Evolutionary conservation across 768 basidiomycete genomes (phyloP).

Genomic region (Cubamyces sp.): DNA sequence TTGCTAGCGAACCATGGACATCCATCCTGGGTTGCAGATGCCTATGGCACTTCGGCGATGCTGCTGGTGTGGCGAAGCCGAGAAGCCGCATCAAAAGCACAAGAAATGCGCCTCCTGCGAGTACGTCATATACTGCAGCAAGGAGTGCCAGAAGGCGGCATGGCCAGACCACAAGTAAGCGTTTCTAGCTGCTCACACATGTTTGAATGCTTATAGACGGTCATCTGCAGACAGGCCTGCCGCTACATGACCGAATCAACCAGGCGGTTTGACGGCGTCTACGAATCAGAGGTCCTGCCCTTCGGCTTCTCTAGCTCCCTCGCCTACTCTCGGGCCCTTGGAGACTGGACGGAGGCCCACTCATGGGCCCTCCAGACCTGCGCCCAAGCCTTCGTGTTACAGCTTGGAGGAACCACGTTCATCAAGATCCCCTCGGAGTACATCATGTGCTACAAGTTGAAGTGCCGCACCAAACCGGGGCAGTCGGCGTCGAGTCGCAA

Average conservation of each 20-base stretch:
- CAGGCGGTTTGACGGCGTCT: background rate
- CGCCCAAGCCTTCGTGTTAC: background rate
- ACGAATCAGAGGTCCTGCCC: background rate
- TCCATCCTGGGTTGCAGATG: background rate
- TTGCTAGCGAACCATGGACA: background rate
- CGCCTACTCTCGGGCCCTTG: background rate
- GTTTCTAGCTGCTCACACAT: background rate
- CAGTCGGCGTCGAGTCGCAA: background rate
- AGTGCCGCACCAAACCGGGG: background rate
- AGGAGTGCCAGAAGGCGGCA: constrained; percentile 1
- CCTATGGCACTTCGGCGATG: constrained; percentile 5
- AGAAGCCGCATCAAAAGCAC: background rate
- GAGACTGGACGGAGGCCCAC: constrained; percentile 2
- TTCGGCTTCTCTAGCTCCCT: background rate
- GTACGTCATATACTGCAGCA: constrained; percentile 6
- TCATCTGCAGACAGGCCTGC: background rate
- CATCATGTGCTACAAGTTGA: background rate
- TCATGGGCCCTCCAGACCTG: constrained; percentile 4
- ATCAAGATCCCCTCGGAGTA: background rate
- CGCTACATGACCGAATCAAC: background rate
- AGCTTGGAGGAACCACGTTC: background rate
- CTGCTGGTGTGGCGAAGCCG: background rate
- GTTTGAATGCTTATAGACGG: background rate
- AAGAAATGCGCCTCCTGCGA: constrained; percentile 7
- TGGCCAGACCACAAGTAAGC: constrained; percentile 11